Evolutionary conservation across 2,329 filamentous ascomycete species (phyloP).

Genomic region (Cercospora sp.): DNA sequence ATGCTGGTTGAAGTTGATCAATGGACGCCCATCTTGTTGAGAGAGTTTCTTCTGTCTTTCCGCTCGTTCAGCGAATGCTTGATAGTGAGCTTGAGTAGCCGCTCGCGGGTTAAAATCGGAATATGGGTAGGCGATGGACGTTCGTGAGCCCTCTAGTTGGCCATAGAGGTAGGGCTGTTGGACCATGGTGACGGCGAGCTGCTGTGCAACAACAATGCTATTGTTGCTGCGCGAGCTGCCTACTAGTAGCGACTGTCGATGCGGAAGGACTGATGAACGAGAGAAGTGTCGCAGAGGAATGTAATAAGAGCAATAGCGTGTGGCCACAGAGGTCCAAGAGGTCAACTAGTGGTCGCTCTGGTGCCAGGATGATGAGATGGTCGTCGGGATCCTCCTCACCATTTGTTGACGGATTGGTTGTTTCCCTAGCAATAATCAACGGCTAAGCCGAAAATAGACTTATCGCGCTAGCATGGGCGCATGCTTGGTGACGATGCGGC

Average conservation of each 20-base stretch:
- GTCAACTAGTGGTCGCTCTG: conserved; percentile 3
- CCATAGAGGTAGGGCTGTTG: conserved; percentile 73
- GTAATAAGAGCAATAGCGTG: conserved; percentile 7
- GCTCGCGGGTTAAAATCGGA: conserved; percentile 81
- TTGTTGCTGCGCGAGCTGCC: conserved; percentile 15
- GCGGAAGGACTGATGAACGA: neutral
- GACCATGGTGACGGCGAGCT: conserved; percentile 17
- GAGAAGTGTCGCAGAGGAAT: conserved; percentile 7
- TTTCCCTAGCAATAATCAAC: neutral
- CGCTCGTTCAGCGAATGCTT: conserved; percentile 54
- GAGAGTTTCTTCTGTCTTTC: conserved; percentile 55
- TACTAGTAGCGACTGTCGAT: conserved; percentile 11
- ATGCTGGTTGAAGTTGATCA: conserved; percentile 83
- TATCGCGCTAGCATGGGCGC: neutral
- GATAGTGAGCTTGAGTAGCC: conserved; percentile 72
- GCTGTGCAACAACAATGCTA: conserved; percentile 15
- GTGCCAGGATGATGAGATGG: conserved; percentile 7
- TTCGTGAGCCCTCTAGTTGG: conserved; percentile 41
- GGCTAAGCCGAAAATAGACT: neutral
- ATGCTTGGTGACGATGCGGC: conserved; percentile 3
- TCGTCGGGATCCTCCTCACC: conserved; percentile 1
- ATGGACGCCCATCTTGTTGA: conserved; percentile 71
- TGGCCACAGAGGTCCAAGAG: conserved; percentile 1
- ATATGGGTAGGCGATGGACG: conserved; percentile 56
- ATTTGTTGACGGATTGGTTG: conserved; percentile 1